These are phyloP conservation scores for Phytophthora capsici DNA, from an alignment of 352 stramenopile genomes.

Conservation along the genomic window DNA sequence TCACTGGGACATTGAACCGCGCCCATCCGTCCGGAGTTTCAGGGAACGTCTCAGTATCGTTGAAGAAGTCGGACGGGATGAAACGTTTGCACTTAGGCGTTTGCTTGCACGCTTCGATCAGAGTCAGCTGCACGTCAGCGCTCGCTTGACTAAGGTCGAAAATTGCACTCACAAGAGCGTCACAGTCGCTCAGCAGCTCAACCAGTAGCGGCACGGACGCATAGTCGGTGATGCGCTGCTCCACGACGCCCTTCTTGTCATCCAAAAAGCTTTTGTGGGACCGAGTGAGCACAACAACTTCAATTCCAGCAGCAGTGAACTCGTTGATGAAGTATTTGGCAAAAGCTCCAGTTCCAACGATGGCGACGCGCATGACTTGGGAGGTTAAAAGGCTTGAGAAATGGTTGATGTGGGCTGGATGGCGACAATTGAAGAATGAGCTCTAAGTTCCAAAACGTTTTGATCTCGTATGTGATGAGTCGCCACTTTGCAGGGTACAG, in stretches of 20 bases:
- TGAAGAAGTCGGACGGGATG: constrained; percentile 47
- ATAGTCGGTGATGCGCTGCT: constrained; percentile 43
- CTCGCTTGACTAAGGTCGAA: constrained; percentile 13
- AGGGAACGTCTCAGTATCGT: constrained; percentile 36
- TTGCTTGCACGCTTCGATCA: constrained; percentile 50
- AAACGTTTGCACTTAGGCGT: constrained; percentile 54
- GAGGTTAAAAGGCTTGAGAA: too few relatives aligned
- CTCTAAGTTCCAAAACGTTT: too few relatives aligned
- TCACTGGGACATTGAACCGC: constrained; percentile 16
- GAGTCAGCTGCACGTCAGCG: constrained; percentile 24
- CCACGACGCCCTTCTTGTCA: constrained; percentile 33
- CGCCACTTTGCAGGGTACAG: neutral
- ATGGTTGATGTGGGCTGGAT: constrained; percentile 3
- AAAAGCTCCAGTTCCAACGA: constrained; percentile 41
- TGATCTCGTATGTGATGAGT: neutral
- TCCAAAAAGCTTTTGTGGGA: constrained; percentile 49
- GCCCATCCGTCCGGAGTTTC: constrained; percentile 18
- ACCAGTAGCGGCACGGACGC: constrained; percentile 27
- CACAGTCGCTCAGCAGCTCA: constrained; percentile 36
- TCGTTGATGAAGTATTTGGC: constrained; percentile 47
- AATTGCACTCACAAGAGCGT: constrained; percentile 40
- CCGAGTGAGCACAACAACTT: constrained; percentile 46
- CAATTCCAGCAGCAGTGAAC: constrained; percentile 29
- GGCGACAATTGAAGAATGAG: constrained; percentile 24
- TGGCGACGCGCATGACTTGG: constrained; percentile 42